These are phyloP conservation scores for Coelastrella sp. DNA, from an alignment of 139 green algal genomes.

Conservation along the genomic window DNA sequence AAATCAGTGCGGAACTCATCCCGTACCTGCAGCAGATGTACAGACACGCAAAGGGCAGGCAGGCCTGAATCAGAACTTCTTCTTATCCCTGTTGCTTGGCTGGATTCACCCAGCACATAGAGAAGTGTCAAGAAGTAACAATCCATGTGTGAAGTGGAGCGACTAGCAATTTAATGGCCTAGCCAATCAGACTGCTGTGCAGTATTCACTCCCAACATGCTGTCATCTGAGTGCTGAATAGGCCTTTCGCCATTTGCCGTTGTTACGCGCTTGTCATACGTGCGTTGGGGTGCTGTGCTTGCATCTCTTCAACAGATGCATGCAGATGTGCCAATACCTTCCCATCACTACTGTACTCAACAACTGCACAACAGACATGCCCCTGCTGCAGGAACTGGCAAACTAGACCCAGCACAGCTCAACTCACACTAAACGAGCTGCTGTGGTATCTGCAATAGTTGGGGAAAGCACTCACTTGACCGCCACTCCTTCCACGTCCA, in stretches of 20 bases:
- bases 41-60: not conserved
- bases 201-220: not conserved
- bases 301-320: not conserved
- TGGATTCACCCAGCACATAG: not conserved
- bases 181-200: not conserved
- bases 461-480: slow-evolving; percentile 76
- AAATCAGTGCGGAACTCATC: slow-evolving; percentile 98
- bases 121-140: not conserved
- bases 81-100: not conserved
- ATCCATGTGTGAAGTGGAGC: too few relatives aligned
- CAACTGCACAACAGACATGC: not conserved
- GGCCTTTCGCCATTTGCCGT: too few relatives aligned
- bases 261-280: too few relatives aligned
- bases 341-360: too few relatives aligned
- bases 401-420: not conserved
- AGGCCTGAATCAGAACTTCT: too few relatives aligned
- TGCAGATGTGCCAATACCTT: not conserved
- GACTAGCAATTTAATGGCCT: not conserved
- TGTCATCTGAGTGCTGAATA: not conserved
- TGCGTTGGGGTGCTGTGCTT: too few relatives aligned
- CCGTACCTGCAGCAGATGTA: slow-evolving; percentile 77
- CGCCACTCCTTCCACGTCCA: slow-evolving; percentile 90
- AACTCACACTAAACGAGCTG: not conserved
- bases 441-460: not conserved
- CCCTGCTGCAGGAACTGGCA: not conserved